phyloP scores from a whole-genome alignment of 2,329 filamentous ascomycete species.

The Aplosporella prunicola region DNA sequence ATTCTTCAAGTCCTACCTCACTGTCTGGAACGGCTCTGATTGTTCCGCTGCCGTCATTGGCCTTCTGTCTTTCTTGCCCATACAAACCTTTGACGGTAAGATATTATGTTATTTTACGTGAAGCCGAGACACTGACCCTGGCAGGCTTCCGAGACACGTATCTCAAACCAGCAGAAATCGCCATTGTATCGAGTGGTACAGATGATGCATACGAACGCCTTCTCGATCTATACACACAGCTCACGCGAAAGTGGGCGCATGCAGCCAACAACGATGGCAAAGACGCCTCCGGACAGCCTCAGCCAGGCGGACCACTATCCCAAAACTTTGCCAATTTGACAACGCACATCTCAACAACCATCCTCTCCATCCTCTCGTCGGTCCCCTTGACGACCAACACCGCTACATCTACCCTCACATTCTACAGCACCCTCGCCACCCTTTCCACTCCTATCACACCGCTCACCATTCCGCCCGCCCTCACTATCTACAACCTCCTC shows the following conservation, averaged over 20 bases:
- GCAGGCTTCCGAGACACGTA: conserved; percentile 29
- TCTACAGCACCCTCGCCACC: conserved; percentile 53
- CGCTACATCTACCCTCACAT: conserved; percentile 49
- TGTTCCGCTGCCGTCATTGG: conserved; percentile 40
- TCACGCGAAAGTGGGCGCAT: conserved; percentile 43
- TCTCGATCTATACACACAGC: conserved; percentile 55
- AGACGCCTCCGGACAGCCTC: conserved; percentile 20
- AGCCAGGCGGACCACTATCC: conserved; percentile 22
- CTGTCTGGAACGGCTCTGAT: conserved; percentile 27
- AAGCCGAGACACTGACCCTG: conserved; percentile 1
- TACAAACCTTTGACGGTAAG: conserved; percentile 49
- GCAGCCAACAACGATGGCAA: conserved; percentile 31
- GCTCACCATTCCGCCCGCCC: conserved; percentile 57
- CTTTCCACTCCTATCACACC: conserved; percentile 36
- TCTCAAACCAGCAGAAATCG: conserved; percentile 32
- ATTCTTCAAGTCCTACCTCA: conserved; percentile 28
- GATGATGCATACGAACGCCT: conserved; percentile 47
- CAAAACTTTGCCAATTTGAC: conserved; percentile 25
- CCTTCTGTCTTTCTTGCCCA: conserved; percentile 36
- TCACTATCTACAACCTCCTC: conserved; percentile 60
- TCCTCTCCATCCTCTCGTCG: conserved; percentile 23
- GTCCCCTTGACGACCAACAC: conserved; percentile 21
- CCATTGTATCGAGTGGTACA: conserved; percentile 27
- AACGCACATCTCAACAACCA: conserved; percentile 23
- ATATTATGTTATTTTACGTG: not conserved